phyloP scores from a whole-genome alignment of 164 flowering plant species.

The Tetrastigma voinierianum region DNA sequence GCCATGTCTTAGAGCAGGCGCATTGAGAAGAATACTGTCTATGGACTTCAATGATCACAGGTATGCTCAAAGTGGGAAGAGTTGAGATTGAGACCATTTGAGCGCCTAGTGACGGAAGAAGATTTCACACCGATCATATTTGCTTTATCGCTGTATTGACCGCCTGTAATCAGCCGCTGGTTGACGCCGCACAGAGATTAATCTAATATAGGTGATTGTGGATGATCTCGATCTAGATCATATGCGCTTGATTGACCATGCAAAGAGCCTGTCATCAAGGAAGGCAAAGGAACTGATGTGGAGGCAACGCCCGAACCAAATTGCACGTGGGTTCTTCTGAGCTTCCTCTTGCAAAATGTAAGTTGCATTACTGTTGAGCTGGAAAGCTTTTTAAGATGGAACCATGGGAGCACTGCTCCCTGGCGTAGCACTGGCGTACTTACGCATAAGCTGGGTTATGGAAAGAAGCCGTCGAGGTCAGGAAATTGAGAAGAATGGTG shows the following conservation, averaged over 20 bases:
- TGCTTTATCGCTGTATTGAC: constrained; percentile 53
- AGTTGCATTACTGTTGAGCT: too few species aligned
- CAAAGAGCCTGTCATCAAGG: constrained; percentile 35
- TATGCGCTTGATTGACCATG: constrained; percentile 56
- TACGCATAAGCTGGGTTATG: constrained; percentile 48
- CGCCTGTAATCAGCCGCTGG: constrained; percentile 62
- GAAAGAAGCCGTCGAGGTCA: constrained; percentile 30
- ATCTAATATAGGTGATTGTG: too few species aligned
- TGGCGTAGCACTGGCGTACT: constrained; percentile 37
- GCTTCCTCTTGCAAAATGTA: constrained; percentile 51
- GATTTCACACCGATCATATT: constrained; percentile 38
- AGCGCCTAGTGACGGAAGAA: constrained; percentile 19
- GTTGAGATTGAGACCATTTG: constrained; percentile 41
- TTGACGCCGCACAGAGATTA: too few species aligned
- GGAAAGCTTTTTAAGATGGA: constrained; percentile 33
- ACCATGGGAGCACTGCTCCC: constrained; percentile 27
- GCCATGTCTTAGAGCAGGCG: constrained; percentile 26
- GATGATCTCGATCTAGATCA: constrained; percentile 50
- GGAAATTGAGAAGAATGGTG: constrained; percentile 33
- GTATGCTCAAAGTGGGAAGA: constrained; percentile 47
- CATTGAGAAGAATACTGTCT: constrained; percentile 27
- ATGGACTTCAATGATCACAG: constrained; percentile 49
- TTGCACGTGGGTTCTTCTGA: constrained; percentile 45
- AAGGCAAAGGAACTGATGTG: constrained; percentile 49
- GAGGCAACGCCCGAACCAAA: constrained; percentile 48